Conservation (phyloP, 2,329 filamentous ascomycete species). For the Lecanosticta acicola region DNA sequence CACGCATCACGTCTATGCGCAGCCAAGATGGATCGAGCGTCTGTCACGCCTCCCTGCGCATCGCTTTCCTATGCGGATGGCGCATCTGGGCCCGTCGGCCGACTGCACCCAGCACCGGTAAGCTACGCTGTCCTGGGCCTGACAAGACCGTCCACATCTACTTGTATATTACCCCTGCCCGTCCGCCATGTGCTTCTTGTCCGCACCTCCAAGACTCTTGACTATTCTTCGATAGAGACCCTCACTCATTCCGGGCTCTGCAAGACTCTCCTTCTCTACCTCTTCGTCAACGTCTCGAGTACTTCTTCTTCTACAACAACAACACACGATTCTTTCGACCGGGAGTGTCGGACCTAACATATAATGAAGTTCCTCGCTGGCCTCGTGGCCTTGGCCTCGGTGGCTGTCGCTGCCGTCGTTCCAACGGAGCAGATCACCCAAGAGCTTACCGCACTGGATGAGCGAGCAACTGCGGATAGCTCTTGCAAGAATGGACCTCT, state of each 20-base stretch:
- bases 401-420: constrained; percentile 7
- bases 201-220: constrained; percentile 2
- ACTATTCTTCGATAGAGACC: not conserved
- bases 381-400: constrained; percentile 5
- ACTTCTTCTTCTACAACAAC: too few species aligned
- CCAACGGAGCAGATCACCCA: constrained; percentile 22
- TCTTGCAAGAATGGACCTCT: constrained; percentile 38
- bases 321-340: not conserved
- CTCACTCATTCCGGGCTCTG: constrained; percentile 2
- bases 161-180: constrained; percentile 1
- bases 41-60: too few species aligned
- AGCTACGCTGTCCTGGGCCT: not conserved
- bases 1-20: too few species aligned
- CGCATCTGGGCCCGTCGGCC: not conserved
- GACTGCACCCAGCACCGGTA: not conserved
- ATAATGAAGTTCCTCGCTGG: constrained; percentile 10
- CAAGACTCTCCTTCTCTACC: not conserved
- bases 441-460: constrained; percentile 21
- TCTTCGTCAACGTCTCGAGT: too few species aligned
- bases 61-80: too few species aligned
- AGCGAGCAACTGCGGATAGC: constrained; percentile 6
- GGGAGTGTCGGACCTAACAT: constrained; percentile 1
- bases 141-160: not conserved
- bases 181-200: not conserved
- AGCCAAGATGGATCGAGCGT: too few species aligned